Percentiles rank a stretch among this genome's conserved stretches.
Conservation (phyloP, 2,329 filamentous ascomycete species). For the Geosmithia flava region DNA sequence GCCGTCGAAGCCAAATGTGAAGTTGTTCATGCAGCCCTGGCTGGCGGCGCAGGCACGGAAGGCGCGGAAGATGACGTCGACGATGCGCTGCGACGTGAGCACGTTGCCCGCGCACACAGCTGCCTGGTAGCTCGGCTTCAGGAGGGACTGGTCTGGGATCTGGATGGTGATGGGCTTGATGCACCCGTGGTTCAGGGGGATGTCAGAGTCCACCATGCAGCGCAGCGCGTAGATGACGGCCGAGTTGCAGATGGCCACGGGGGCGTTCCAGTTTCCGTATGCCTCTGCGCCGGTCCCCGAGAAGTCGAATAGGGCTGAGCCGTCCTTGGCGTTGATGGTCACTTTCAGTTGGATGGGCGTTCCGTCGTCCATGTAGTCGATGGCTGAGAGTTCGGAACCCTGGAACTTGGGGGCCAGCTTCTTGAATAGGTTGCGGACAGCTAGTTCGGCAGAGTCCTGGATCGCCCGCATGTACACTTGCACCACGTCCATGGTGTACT, state of each 20-base stretch:
- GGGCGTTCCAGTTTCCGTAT: slow-evolving; percentile 20
- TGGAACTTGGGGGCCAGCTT: slow-evolving; percentile 35
- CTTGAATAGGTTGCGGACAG: slow-evolving; percentile 63
- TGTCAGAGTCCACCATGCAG: slow-evolving; percentile 68
- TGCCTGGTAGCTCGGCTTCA: slow-evolving; percentile 63
- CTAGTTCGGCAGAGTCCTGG: slow-evolving; percentile 66
- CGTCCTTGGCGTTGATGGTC: slow-evolving; percentile 59
- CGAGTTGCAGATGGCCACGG: slow-evolving; percentile 18
- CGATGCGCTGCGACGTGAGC: slow-evolving; percentile 67
- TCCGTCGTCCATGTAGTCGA: slow-evolving; percentile 72
- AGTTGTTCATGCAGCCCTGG: slow-evolving; percentile 74
- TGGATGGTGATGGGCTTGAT: slow-evolving; percentile 62
- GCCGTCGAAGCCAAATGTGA: slow-evolving; percentile 74
- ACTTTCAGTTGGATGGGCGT: slow-evolving; percentile 65
- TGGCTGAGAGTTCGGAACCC: slow-evolving; percentile 11
- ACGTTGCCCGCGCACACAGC: slow-evolving; percentile 80
- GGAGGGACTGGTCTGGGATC: slow-evolving; percentile 60
- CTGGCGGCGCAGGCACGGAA: slow-evolving; percentile 69
- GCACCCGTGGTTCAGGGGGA: slow-evolving; percentile 80
- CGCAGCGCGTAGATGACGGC: slow-evolving; percentile 81
- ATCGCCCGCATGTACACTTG: slow-evolving; percentile 78
- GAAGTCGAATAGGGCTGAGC: slow-evolving; percentile 57
- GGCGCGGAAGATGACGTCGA: slow-evolving; percentile 70
- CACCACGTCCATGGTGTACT: slow-evolving; percentile 67
- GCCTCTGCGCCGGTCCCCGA: slow-evolving; percentile 17